These are phyloP conservation scores for Carex pumila DNA, from an alignment of 176 grass and related monocot species.

Conservation along the genomic window DNA sequence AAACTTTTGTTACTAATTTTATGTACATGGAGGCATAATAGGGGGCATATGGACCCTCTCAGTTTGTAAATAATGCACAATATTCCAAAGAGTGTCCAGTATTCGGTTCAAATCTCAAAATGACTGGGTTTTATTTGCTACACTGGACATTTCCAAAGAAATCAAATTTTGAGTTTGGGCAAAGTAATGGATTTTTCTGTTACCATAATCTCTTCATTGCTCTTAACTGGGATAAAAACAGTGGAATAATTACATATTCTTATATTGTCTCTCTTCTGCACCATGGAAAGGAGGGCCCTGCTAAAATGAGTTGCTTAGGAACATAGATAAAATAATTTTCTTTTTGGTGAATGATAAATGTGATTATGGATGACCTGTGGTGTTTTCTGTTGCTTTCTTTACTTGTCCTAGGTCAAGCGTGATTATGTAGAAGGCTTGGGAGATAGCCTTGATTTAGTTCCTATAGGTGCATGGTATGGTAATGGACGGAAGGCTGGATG, in stretches of 20 bases:
- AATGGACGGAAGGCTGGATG: conserved; percentile 95
- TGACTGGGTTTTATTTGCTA: neutral
- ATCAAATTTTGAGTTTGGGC: neutral
- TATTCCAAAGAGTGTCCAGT: neutral
- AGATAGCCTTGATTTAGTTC: conserved; percentile 86
- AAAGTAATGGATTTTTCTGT: neutral
- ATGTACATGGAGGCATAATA: too few species aligned
- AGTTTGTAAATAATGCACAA: too few species aligned
- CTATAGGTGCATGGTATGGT: conserved; percentile 88
- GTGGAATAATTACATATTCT: neutral
- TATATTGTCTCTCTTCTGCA: neutral
- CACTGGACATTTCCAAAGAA: neutral
- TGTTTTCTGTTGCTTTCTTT: neutral
- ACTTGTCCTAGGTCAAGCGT: conserved; percentile 62
- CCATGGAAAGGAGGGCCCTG: neutral
- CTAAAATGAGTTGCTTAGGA: neutral
- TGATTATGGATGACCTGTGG: conserved; percentile 19
- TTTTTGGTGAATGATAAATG: neutral
- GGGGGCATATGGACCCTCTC: too few species aligned
- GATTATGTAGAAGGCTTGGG: conserved; percentile 93
- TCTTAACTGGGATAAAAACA: neutral
- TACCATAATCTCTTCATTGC: neutral
- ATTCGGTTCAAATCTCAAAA: neutral
- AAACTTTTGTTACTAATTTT: neutral
- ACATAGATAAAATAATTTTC: neutral